Base-by-base conservation (phyloP, 202 grass and related monocot genomes). In the Saccharum hybrid region DNA sequence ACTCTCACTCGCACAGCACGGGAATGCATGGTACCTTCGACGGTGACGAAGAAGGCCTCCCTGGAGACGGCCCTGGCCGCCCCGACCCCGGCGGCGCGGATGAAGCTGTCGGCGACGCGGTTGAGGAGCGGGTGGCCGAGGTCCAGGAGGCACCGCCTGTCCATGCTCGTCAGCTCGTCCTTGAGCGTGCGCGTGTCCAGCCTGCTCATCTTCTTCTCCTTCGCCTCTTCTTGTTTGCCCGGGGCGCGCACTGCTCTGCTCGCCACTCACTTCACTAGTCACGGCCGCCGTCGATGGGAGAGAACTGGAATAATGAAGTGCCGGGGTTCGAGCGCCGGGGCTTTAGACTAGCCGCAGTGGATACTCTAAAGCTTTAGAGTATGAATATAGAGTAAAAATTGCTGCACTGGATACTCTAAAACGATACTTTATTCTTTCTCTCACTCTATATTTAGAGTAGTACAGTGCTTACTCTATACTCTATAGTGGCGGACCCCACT, bases 41-140 rank as follows among this genome's bases (percentile, higher is more conserved):
- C 86, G 26, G 81, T 64, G 64, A 88, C 72, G 84, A 91, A 82
- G 88, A 89, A 94, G 1, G 81, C 88, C 77, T 94, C 88, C 51
- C 86, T 75, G 22, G 92, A 87, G 7, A 91, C 84, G 1, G 92
- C 92, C 52, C 87, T 48, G 0, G 89, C 82, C 2, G 92, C 92
- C 0, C 92, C 92, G 48, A 91, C 87, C 0, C 88, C 88, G 18
- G 92, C 86, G 68, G 84, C 92, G 67, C 82, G 87, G 73, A 91
- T 77, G 86, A 94, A 94, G 86, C 89, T 91, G 86, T 91, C 88
- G 61, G 84, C 78, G 42, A 94, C 71, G 83, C 88, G 77, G 84
- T 87, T 87, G 84, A 94, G 49, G 14, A 91, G 84, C 42, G 86
- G 89, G 76, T 94, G 86, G 72, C 92, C 92, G 10, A 94, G 82